phyloP scores from a whole-genome alignment of 805 yeast species.

The Nakazawaea ambrosiae region DNA sequence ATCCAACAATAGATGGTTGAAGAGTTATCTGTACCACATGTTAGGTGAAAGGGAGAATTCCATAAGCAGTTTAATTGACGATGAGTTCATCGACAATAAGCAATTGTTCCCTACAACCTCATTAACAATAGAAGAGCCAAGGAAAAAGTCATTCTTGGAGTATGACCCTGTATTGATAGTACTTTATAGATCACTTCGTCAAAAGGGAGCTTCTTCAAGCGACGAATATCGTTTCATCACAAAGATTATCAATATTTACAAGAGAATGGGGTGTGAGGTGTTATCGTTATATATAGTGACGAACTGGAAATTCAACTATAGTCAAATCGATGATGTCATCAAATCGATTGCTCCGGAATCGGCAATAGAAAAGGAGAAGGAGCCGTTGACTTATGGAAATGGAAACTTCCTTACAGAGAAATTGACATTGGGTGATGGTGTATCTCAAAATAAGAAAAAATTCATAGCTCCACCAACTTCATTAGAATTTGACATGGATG shows the following conservation, averaged over 20 bases:
- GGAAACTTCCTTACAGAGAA: constrained; percentile 4
- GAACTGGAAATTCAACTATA: constrained; percentile 55
- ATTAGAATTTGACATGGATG: constrained; percentile 72
- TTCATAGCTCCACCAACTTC: constrained; percentile 25
- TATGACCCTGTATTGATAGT: constrained; percentile 81
- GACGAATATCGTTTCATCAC: constrained; percentile 57
- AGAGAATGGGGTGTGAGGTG: constrained; percentile 88
- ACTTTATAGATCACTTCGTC: constrained; percentile 56
- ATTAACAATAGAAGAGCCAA: constrained; percentile 19
- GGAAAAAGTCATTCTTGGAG: constrained; percentile 37
- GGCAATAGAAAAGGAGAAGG: background rate
- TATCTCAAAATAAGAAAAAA: background rate
- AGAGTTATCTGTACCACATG: constrained; percentile 56
- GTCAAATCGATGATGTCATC: constrained; percentile 10
- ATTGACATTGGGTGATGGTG: background rate
- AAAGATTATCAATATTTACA: constrained; percentile 59
- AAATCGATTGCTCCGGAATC: background rate
- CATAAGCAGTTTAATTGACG: constrained; percentile 7
- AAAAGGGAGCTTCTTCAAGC: constrained; percentile 30
- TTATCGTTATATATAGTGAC: constrained; percentile 55
- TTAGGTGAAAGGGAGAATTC: constrained; percentile 12
- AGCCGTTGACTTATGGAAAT: background rate
- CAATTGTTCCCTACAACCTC: constrained; percentile 20
- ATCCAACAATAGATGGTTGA: constrained; percentile 71
- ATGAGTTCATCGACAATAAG: constrained; percentile 5